Evolutionary conservation across 2,329 filamentous ascomycete genomes (phyloP).

Genomic region (Colletotrichum sp.): DNA sequence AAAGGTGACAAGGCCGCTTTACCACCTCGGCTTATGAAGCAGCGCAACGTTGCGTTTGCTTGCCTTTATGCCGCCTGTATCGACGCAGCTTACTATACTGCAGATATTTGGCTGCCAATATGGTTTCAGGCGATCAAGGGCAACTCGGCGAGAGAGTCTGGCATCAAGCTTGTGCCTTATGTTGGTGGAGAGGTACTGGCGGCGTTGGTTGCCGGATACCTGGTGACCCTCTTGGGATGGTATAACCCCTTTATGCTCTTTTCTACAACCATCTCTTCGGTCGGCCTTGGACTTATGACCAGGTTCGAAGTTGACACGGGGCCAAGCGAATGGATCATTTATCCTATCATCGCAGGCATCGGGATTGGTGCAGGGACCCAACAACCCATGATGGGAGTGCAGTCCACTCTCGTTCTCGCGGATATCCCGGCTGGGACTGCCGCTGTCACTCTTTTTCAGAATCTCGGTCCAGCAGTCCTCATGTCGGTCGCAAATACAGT

Average conservation of each 20-base stretch:
- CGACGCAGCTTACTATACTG: constrained; percentile 31
- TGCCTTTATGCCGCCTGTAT: constrained; percentile 25
- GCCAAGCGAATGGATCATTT: constrained; percentile 24
- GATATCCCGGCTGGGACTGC: constrained; percentile 17
- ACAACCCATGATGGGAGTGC: constrained; percentile 28
- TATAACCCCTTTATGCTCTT: constrained; percentile 38
- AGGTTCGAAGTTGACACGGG: neutral
- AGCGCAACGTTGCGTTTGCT: constrained; percentile 26
- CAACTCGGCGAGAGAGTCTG: constrained; percentile 32
- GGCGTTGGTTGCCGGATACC: constrained; percentile 28
- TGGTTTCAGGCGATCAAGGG: constrained; percentile 39
- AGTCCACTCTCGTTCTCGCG: constrained; percentile 24
- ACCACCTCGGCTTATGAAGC: constrained; percentile 35
- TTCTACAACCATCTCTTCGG: constrained; percentile 28
- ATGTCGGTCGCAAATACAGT: constrained; percentile 16
- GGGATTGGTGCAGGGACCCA: constrained; percentile 30
- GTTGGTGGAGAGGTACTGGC: constrained; percentile 31
- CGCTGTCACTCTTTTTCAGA: constrained; percentile 13
- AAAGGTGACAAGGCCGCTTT: constrained; percentile 39
- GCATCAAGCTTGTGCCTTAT: constrained; percentile 34
- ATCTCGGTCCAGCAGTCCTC: constrained; percentile 11
- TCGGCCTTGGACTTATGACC: constrained; percentile 25
- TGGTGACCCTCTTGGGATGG: constrained; percentile 36
- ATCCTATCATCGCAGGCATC: constrained; percentile 27
- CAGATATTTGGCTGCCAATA: constrained; percentile 35